Evolutionary conservation across 2,329 filamentous ascomycete genomes (phyloP).

Genomic region (Colletotrichum theobromicola): DNA sequence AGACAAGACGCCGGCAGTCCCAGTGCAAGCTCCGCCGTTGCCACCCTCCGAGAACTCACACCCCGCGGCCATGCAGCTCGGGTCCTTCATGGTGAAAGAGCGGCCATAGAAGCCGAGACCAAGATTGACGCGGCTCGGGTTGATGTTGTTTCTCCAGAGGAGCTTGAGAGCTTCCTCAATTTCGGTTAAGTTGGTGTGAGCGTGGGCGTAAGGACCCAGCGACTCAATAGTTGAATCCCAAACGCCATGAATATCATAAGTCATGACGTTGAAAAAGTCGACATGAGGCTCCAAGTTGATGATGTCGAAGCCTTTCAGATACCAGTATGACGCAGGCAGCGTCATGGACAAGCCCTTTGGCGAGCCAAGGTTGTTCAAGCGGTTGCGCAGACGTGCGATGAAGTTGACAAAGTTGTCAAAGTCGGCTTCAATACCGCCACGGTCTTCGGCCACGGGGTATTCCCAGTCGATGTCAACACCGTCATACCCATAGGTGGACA

Average conservation of each 20-base stretch:
- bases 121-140: slow-evolving; percentile 44
- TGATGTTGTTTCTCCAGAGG: slow-evolving; percentile 51
- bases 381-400: neutral
- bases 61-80: slow-evolving; percentile 29
- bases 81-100: slow-evolving; percentile 30
- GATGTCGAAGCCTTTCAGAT: slow-evolving; percentile 7
- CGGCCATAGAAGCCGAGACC: slow-evolving; percentile 53
- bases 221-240: slow-evolving; percentile 38
- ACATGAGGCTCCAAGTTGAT: slow-evolving; percentile 17
- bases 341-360: neutral
- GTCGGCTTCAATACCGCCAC: slow-evolving; percentile 16
- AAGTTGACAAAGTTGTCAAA: slow-evolving; percentile 16
- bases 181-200: slow-evolving; percentile 54
- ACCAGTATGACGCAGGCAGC: slow-evolving; percentile 19
- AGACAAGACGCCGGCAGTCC: slow-evolving; percentile 31
- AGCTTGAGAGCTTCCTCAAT: slow-evolving; percentile 48
- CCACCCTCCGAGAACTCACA: slow-evolving; percentile 33
- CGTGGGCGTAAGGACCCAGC: slow-evolving; percentile 34
- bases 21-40: slow-evolving; percentile 31
- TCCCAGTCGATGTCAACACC: slow-evolving; percentile 33
- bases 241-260: slow-evolving; percentile 34
- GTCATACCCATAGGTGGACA: slow-evolving; percentile 27
- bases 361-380: neutral
- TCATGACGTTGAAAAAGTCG: slow-evolving; percentile 31
- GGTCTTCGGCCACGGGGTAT: slow-evolving; percentile 23